A percentile compares a stretch with the other conserved stretches of the same genome.
Evolutionary conservation across 2,329 filamentous ascomycete genomes (phyloP).

Genomic region (Fusarium napiforme): DNA sequence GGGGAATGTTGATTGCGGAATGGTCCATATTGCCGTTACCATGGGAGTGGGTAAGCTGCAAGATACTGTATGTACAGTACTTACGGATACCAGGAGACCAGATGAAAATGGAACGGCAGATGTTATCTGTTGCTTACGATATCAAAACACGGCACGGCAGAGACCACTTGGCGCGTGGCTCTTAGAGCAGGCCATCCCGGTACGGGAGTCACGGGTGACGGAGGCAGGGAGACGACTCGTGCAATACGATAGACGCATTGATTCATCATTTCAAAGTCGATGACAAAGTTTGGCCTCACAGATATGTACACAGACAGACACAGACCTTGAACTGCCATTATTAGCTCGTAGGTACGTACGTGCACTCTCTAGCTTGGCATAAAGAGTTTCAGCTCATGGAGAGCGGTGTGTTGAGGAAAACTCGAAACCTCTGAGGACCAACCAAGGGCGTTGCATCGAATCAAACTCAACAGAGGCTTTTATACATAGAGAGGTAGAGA

Average conservation of each 20-base stretch:
- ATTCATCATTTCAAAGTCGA: neutral
- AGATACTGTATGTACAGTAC: neutral
- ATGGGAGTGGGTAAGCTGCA: conserved; percentile 11
- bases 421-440: neutral
- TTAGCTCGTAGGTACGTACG: conserved; percentile 9
- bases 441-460: neutral
- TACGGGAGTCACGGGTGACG: neutral
- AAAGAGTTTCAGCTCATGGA: neutral
- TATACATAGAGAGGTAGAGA: neutral
- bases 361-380: conserved; percentile 6
- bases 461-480: neutral
- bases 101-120: conserved; percentile 15
- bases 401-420: neutral
- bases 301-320: neutral
- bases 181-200: neutral
- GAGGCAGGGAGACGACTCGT: neutral
- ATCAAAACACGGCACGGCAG: neutral
- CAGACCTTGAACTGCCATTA: conserved; percentile 4
- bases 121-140: conserved; percentile 1
- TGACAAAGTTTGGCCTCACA: neutral
- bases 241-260: neutral
- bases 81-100: neutral
- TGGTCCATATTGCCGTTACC: conserved; percentile 5
- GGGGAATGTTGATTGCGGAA: conserved; percentile 1
- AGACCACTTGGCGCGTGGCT: neutral